These are phyloP conservation scores for Micromonas commoda DNA, from an alignment of 139 green algal species.

Conservation along the genomic window DNA sequence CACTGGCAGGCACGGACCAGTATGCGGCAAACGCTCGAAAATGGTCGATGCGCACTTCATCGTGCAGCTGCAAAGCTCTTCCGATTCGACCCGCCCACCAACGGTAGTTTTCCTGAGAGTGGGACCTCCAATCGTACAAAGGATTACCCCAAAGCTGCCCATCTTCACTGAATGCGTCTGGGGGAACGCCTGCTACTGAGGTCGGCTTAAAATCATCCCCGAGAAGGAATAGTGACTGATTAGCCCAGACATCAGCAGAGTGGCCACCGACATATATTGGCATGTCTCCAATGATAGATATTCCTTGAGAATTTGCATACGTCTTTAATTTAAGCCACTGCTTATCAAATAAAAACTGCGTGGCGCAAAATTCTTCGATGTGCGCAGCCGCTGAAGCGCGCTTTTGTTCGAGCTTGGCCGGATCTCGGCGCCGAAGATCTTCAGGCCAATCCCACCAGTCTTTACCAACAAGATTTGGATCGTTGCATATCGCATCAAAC, in stretches of 20 bases:
- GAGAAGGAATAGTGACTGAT: constrained; percentile 70
- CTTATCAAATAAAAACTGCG: constrained; percentile 92
- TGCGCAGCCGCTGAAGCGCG: constrained; percentile 45
- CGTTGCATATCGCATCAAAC: constrained; percentile 44
- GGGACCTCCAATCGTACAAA: constrained; percentile 82
- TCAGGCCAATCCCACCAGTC: constrained; percentile 92
- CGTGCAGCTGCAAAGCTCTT: constrained; percentile 79
- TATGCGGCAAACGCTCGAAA: constrained; percentile 87
- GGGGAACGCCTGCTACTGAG: constrained; percentile 77
- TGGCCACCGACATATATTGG: constrained; percentile 84
- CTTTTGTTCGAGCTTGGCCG: constrained; percentile 35
- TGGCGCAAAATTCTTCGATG: constrained; percentile 79
- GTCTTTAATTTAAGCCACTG: constrained; percentile 73
- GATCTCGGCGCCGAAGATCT: constrained; percentile 40
- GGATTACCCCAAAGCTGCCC: constrained; percentile 96
- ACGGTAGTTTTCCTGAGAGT: constrained; percentile 62
- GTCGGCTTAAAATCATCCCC: constrained; percentile 29
- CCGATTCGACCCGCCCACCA: constrained; percentile 84
- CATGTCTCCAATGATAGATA: constrained; percentile 94
- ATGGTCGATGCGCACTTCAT: constrained; percentile 95
- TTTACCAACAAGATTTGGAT: constrained; percentile 37
- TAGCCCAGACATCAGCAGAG: constrained; percentile 88
- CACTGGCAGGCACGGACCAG: constrained; percentile 73
- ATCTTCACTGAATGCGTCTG: constrained; percentile 88
- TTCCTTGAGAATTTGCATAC: constrained; percentile 77